phyloP scores from a whole-genome alignment of 2,329 filamentous ascomycete genomes.

The Bipolaris zeicola region DNA sequence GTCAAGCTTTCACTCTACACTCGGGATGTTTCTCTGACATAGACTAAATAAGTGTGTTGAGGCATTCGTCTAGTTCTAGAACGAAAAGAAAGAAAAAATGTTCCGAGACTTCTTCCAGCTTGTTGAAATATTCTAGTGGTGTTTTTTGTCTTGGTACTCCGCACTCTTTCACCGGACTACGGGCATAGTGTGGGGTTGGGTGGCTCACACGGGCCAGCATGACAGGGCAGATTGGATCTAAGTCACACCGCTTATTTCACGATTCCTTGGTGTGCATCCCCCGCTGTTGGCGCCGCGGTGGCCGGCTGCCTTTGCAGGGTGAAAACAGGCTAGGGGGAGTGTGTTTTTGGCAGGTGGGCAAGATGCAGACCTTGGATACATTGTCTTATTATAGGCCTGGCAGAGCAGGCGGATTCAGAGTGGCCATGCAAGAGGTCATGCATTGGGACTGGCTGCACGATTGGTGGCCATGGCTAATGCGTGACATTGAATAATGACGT shows the following conservation, averaged over 20 bases:
- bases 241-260: conserved; percentile 16
- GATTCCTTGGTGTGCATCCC: conserved; percentile 11
- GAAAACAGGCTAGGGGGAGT: not conserved
- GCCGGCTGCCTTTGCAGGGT: conserved; percentile 1
- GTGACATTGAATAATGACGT: not conserved
- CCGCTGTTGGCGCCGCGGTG: conserved; percentile 5
- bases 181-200: conserved; percentile 7
- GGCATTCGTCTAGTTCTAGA: not conserved
- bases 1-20: not conserved
- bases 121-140: not conserved
- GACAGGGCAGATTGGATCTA: conserved; percentile 2
- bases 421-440: not conserved
- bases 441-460: not conserved
- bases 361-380: not conserved
- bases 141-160: conserved; percentile 1
- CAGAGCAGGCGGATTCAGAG: not conserved
- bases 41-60: not conserved
- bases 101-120: not conserved
- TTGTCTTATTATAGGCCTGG: not conserved
- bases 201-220: not conserved
- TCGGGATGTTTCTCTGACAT: not conserved
- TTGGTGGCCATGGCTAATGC: not conserved
- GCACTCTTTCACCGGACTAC: conserved; percentile 9
- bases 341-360: conserved; percentile 1
- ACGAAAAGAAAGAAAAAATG: not conserved